phyloP scores from a whole-genome alignment of 1,284 basidiomycete species.

The Earliella scabrosa region DNA sequence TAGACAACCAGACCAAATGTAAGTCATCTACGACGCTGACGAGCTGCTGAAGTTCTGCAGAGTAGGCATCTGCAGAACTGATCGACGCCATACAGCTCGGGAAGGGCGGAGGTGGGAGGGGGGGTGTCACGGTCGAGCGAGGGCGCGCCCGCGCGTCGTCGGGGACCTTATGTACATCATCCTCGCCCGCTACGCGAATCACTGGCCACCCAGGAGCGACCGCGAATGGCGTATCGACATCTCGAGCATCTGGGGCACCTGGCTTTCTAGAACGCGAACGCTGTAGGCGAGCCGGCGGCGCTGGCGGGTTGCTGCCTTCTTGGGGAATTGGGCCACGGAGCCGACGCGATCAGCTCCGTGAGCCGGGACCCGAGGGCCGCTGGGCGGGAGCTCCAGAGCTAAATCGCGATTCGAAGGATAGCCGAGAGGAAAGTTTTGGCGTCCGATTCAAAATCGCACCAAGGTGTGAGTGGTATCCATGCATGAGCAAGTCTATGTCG shows the following conservation, averaged over 20 bases:
- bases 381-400: too few relatives aligned
- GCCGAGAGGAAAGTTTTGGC: too few relatives aligned
- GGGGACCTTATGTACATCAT: background rate
- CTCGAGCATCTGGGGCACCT: background rate
- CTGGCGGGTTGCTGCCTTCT: background rate
- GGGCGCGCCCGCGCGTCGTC: background rate
- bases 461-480: too few relatives aligned
- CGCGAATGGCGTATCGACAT: background rate
- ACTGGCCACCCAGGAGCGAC: background rate
- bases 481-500: too few relatives aligned
- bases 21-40: slow-evolving; percentile 3
- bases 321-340: background rate
- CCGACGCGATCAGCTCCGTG: too few relatives aligned
- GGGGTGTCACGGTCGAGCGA: background rate
- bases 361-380: too few relatives aligned
- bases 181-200: background rate
- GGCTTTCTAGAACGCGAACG: background rate
- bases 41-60: slow-evolving; percentile 4
- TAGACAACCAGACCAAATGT: slow-evolving; percentile 5
- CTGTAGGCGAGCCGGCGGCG: background rate
- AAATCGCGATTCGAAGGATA: too few relatives aligned
- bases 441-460: too few relatives aligned
- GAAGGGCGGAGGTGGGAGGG: background rate
- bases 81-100: slow-evolving; percentile 8
- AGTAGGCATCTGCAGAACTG: background rate